Evolutionary conservation across 176 grass and related monocot genomes (phyloP), one percentile per base, ranked within the genome.

Genomic region (Phragmites australis): DNA sequence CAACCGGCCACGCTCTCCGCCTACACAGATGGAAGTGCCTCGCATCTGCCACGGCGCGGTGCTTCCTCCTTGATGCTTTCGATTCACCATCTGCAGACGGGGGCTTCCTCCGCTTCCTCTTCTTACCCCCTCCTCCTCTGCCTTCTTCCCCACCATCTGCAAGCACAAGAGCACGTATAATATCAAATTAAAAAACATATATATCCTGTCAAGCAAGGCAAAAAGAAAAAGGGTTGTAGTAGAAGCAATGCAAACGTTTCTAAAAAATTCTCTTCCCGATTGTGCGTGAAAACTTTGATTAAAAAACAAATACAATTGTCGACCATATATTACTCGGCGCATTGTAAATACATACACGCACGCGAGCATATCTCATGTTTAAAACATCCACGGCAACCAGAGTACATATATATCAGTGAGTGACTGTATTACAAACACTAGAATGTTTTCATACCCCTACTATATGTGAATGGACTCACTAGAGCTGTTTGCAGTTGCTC

Each of bases 401-500:
- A 19, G 23, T n/a, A 72, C 1, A 52, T 19, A 51, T 67, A 50
- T 31, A 41, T 49, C 70, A 57, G 26, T 57, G 19, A 65, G 40
- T 58, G 25, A 25, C 40, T 46, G 71, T 2, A 76, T 69, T 72
- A 49, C 23, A 19, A 43, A 11, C 27, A 42, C 45, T 10, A 3
- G 23, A 44, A 58, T 50, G 42, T 23, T 46, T 34, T 48, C 39
- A 54, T 74, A 41, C 46, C 18, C 58, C 39, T 48, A 60, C 22
- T 84, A 42, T 69, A 76, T 53, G 22, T 52, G 48, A 34, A 61
- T 71, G 74, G 25, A 77, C 57, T 77, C 75, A 63, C 9, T 51
- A 78, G 16, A 60, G 41, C 54, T 72, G 76, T 65, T 66, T 65
- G 48, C 76, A 67, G 45, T 78, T 76, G 68, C 77, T 77, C 40